Base-by-base conservation (phyloP, 345 rosid genomes). In the Murraya koenigii region DNA sequence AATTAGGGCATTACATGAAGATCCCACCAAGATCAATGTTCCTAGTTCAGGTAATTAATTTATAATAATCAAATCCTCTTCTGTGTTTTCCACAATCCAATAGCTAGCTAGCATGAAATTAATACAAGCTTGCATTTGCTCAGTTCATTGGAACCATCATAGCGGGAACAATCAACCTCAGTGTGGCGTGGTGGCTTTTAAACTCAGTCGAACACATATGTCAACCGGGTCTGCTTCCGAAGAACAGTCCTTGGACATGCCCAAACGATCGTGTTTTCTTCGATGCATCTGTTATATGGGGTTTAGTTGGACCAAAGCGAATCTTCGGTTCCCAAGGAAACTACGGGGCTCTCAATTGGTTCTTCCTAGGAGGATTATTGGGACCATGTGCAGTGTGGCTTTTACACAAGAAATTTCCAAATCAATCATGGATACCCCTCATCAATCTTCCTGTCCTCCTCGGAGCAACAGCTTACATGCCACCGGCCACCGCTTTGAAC, bases 11-110 rank as follows among this genome's bases (percentile, higher is more conserved):
- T 73, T 84, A 81, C 82, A 84, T 81, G 86, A 84, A 81, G 71
- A 81, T 84, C 66, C 86, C 86, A 62, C 86, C 86, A 8, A 78
- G 84, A 72, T 84, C 84, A 68, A 81, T 84, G 86, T 81, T 84
- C 76, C 76, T 84, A 25, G 86, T 84, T 76, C 84, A 84, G 86
- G 86, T 84, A 78, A 52, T 44, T 44, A 44, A 13, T 44, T 44
- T 0, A 44, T 44, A 44, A 44, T 44, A 44, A 44, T 44, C 49
- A n/a, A 8, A 30, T 25, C 15, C 15, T 52, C 14, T 47, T 61
- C 36, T 23, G 10, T 58, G 23, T 23, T 73, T 25, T 52, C 36
- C 10, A 5, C 11, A 39, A 23, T 38, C 68, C 39, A 22, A 19
- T 33, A 6, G 49, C 17, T 33, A 6, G 49, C 17, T 13, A 3